A percentile compares a stretch with the other conserved stretches of the same genome.
phyloP scores from a whole-genome alignment of 495 filamentous ascomycete species.

The Letharia lupina region DNA sequence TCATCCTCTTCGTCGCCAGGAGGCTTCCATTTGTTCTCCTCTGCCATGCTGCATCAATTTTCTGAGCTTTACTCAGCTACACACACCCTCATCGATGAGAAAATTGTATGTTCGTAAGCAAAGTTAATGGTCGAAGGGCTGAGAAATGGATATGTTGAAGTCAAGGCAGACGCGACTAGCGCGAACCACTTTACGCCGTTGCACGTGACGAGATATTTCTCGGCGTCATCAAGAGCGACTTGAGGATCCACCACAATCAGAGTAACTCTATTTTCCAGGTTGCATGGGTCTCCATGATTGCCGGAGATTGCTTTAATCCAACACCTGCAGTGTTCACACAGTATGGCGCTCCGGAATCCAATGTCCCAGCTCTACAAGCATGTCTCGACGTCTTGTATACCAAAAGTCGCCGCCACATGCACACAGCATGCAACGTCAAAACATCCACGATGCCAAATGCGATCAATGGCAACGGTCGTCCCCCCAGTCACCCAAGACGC shows the following conservation, averaged over 20 bases:
- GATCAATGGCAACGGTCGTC: constrained; percentile 56
- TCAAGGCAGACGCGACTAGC: constrained; percentile 17
- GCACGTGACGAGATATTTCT: constrained; percentile 1
- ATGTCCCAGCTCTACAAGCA: constrained; percentile 8
- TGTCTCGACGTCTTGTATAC: not conserved
- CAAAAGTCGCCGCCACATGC: constrained; percentile 1
- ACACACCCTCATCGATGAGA: no score
- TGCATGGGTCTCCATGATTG: not conserved
- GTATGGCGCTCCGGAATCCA: constrained; percentile 13
- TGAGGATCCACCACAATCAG: not conserved
- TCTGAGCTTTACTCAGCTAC: not conserved
- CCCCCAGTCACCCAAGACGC: constrained; percentile 69
- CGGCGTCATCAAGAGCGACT: not conserved
- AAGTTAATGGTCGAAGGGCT: no score
- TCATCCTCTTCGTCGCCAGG: constrained; percentile 48
- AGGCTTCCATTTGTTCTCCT: constrained; percentile 31
- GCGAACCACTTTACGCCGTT: constrained; percentile 5
- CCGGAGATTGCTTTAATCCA: not conserved
- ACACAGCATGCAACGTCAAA: not conserved
- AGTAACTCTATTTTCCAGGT: not conserved
- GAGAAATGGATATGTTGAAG: not conserved
- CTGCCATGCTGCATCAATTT: constrained; percentile 35
- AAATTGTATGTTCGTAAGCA: not conserved
- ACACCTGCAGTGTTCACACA: not conserved
- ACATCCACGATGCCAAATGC: constrained; percentile 1